Evolutionary conservation across 257 asterid genomes (phyloP), one percentile per base, ranked within the genome.

Genomic region (Plantago major): DNA sequence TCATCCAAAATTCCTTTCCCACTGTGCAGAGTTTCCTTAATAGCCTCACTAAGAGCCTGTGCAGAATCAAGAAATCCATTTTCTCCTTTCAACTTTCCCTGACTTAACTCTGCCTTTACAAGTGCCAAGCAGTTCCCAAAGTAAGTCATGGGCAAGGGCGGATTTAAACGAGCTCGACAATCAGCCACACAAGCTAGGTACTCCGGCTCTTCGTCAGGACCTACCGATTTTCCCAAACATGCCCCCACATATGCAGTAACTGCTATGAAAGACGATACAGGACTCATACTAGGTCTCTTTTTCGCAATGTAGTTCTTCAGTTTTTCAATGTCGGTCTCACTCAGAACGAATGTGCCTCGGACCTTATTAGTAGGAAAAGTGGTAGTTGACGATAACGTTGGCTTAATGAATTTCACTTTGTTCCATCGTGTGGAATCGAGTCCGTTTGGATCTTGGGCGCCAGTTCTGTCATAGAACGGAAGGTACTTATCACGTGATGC

Each of bases 101-200:
- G 49, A 42, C 19, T 59, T 6, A 10, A 42, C 37, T 42, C 42
- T 11, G 53, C 37, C 9, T 11, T 42, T 40, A 44, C 17, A 15
- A 59, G 9, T 43, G 42, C 52, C 51, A 59, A 10, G 12, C 42
- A 59, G 52, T 59, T 59, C 16, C 64, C 64, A 18, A 59, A 59
- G 12, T 59, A 59, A 11, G 33, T 42, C 11, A 4, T 1, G n/a
- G 64, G 53, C 64, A 59, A 44, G 12, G 52, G 53, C 14, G 64
- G 50, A 43, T 43, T 59, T 59, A 59, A 43, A 6, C 64, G 38
- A 9, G 18, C 10, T 22, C 64, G n/a, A 12, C 64, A 59, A 19
- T 59, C 64, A 18, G 33, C 37, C 0, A 37, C 40, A 11, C 17
- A 59, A 18, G 7, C 22, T 9, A 44, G 13, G 64, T 43, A 59